Conservation (phyloP, 1,284 basidiomycete species). For the Xerocomus nothofagi region DNA sequence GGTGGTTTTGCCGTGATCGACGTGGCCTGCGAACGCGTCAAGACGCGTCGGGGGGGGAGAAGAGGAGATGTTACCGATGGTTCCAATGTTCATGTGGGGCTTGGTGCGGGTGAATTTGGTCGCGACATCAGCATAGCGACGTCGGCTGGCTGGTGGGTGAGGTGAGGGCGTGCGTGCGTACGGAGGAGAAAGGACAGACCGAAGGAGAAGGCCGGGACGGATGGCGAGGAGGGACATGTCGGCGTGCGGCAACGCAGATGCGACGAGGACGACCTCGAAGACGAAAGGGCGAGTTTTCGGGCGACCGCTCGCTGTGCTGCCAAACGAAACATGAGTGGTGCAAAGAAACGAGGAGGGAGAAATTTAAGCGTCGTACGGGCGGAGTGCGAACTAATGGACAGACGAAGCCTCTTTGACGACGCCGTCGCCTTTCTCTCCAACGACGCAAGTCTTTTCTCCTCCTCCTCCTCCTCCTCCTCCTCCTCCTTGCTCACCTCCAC, state of each 20-base stretch:
- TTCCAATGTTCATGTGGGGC: constrained; percentile 97
- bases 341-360: neutral
- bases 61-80: constrained; percentile 60
- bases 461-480: too few relatives aligned
- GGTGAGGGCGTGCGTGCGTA: neutral
- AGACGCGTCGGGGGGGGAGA: constrained; percentile 15
- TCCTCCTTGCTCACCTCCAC: neutral
- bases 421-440: constrained; percentile 82
- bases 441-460: constrained; percentile 46
- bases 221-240: constrained; percentile 17
- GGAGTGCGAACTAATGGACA: constrained; percentile 45
- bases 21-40: constrained; percentile 60
- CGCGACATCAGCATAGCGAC: constrained; percentile 75
- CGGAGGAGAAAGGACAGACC: constrained; percentile 20
- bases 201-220: neutral
- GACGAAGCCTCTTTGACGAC: constrained; percentile 75
- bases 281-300: constrained; percentile 38
- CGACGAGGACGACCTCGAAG: constrained; percentile 31
- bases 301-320: constrained; percentile 49
- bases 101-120: constrained; percentile 81
- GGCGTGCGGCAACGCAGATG: constrained; percentile 37
- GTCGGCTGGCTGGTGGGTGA: constrained; percentile 23
- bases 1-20: constrained; percentile 96
- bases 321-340: constrained; percentile 47
- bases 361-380: constrained; percentile 12